Conservation (phyloP, 768 basidiomycete genomes). For the Suillus americanus region DNA sequence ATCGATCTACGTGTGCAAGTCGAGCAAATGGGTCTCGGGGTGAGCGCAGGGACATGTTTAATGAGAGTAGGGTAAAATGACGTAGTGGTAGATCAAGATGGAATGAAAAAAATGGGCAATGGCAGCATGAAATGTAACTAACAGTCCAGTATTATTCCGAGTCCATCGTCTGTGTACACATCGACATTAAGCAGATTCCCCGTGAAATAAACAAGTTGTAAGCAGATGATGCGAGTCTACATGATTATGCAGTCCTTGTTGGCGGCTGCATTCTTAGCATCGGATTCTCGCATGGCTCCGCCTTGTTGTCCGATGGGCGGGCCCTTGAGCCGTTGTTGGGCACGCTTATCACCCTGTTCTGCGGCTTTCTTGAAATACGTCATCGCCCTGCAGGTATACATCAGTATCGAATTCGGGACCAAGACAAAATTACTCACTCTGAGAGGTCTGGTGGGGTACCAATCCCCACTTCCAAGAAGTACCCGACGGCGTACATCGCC, state of each 20-base stretch:
- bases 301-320: conserved; percentile 56
- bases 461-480: conserved; percentile 95
- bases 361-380: conserved; percentile 88
- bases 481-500: conserved; percentile 97
- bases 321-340: conserved; percentile 75
- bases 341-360: conserved; percentile 92
- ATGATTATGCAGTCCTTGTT: conserved; percentile 88
- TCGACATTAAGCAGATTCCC: neutral
- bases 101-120: neutral
- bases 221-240: conserved; percentile 36
- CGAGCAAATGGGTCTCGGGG: no score
- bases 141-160: neutral
- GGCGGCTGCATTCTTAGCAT: conserved; percentile 51
- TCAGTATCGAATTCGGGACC: conserved; percentile 4
- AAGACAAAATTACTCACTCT: conserved; percentile 51
- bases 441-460: conserved; percentile 66
- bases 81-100: neutral
- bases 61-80: conserved; percentile 1
- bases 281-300: conserved; percentile 57
- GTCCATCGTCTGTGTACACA: conserved; percentile 4
- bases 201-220: neutral
- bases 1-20: neutral
- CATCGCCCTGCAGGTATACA: conserved; percentile 49
- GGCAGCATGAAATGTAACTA: neutral
- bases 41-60: neutral